Conservation (phyloP, 768 basidiomycete species). For the Omphalotus guepiniiformis region DNA sequence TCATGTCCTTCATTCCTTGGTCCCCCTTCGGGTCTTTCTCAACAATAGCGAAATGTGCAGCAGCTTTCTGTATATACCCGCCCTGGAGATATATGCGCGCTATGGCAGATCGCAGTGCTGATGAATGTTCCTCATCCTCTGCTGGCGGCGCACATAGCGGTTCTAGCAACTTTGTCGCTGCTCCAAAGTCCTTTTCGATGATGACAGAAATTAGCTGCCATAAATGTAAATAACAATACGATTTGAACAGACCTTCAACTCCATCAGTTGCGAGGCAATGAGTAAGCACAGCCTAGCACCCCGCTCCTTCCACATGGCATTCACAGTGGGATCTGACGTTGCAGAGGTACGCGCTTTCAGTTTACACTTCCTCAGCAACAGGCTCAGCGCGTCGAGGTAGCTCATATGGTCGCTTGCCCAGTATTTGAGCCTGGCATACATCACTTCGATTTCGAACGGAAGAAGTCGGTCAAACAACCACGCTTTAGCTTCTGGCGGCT, state of each 20-base stretch:
- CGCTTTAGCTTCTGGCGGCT: slow-evolving; percentile 45
- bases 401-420: slow-evolving; percentile 81
- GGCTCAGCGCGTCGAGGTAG: slow-evolving; percentile 70
- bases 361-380: slow-evolving; percentile 60
- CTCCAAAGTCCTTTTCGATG: slow-evolving; percentile 55
- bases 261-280: slow-evolving; percentile 75
- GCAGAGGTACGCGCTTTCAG: slow-evolving; percentile 37
- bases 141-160: slow-evolving; percentile 51
- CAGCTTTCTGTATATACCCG: slow-evolving; percentile 59
- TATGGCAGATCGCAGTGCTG: slow-evolving; percentile 62
- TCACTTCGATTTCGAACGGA: slow-evolving; percentile 62
- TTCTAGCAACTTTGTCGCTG: slow-evolving; percentile 63
- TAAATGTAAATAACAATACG: not conserved
- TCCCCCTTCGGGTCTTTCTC: slow-evolving; percentile 39
- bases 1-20: slow-evolving; percentile 50
- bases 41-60: slow-evolving; percentile 52
- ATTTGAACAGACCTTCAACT: slow-evolving; percentile 63
- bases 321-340: slow-evolving; percentile 28
- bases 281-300: slow-evolving; percentile 72
- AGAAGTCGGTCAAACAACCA: slow-evolving; percentile 60
- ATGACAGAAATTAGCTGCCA: not conserved
- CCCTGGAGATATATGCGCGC: slow-evolving; percentile 73
- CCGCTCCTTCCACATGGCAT: slow-evolving; percentile 82
- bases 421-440: slow-evolving; percentile 70
- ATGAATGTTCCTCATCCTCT: slow-evolving; percentile 30